Conservation (phyloP, 2,329 filamentous ascomycete species). For the Gnomoniopsis smithogilvyi region DNA sequence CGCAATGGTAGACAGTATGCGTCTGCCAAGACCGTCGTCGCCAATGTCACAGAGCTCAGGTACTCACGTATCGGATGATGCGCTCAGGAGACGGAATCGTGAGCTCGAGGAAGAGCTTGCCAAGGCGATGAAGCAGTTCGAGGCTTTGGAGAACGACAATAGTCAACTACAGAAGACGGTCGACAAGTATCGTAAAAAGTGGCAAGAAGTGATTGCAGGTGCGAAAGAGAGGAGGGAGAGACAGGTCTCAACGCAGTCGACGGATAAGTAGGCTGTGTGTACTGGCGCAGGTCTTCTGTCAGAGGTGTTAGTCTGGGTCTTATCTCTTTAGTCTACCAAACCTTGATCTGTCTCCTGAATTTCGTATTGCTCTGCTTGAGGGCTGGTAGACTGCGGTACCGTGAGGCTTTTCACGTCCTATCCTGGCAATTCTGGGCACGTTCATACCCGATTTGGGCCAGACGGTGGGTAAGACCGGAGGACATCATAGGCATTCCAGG, state of each 20-base stretch:
- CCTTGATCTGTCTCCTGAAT: background rate
- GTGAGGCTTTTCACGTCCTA: no score
- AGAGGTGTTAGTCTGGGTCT: background rate
- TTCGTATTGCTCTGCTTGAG: background rate
- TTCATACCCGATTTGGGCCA: no score
- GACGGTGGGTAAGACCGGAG: no score
- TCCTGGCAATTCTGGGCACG: no score
- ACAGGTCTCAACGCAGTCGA: conserved; percentile 31
- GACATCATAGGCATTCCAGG: no score
- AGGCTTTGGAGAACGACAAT: conserved; percentile 62
- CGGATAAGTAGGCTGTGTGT: conserved; percentile 6
- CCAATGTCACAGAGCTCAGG: conserved; percentile 36
- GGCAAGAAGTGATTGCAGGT: conserved; percentile 59
- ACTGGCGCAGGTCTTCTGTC: background rate
- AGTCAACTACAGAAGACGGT: conserved; percentile 54
- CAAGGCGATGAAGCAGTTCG: conserved; percentile 56
- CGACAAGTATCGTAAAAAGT: conserved; percentile 57
- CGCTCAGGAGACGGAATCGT: conserved; percentile 46
- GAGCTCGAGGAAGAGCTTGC: conserved; percentile 68
- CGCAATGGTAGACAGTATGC: conserved; percentile 79
- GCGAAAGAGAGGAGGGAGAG: conserved; percentile 54
- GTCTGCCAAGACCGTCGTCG: conserved; percentile 57
- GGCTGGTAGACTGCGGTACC: background rate
- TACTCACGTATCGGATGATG: conserved; percentile 40
- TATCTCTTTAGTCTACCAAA: background rate